Base-by-base conservation (phyloP, 768 basidiomycete genomes). In the Lentinula aciculospora region DNA sequence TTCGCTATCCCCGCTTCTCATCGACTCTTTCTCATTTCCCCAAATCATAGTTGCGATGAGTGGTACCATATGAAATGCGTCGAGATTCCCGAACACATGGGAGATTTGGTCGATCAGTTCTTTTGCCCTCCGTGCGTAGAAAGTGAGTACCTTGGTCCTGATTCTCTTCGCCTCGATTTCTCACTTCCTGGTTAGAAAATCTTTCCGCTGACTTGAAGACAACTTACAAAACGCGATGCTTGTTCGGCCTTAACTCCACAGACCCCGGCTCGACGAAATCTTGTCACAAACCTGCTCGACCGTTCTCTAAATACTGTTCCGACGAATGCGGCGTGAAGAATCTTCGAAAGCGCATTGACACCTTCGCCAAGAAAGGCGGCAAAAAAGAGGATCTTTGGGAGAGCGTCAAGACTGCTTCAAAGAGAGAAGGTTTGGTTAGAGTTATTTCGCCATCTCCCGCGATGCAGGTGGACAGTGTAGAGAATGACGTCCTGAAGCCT, bases 1-100 rank as follows among this genome's bases (percentile, higher is more conserved):
- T 40, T 12, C n/a, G 39, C 21, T 36, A 25, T 34, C 1, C n/a
- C 27, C 57, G 61, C 27, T 23, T 3, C 8, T 45, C 29, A 49
- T 31, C 37, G 45, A 34, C 29, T 47, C 19, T 13, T 5, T 4
- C 23, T 53, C 19, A 56, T 37, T 23, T 27, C 23, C n/a, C 17
- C 2, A 34, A 29, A 47, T 21, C 58, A 17, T 57, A 94, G 93
- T 28, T 96, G 94, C 69, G 94, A 95, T 65, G 90, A 94, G 60
- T 97, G 94, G 94, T 96, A 92, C 68, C 94, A 97, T 67, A 88
- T 89, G 0, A 79, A 83, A 48, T 97, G 94, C 64, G 85, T 95
- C 27, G 74, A 82, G 40, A 88, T 95, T 80, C 81, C 84, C 25
- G 92, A 95, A 60, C 74, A 84, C 6, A 84, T 88, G 63, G 82